Evolutionary conservation across 2,329 filamentous ascomycete genomes (phyloP).

Genomic region (Emericellopsis cladophorae): DNA sequence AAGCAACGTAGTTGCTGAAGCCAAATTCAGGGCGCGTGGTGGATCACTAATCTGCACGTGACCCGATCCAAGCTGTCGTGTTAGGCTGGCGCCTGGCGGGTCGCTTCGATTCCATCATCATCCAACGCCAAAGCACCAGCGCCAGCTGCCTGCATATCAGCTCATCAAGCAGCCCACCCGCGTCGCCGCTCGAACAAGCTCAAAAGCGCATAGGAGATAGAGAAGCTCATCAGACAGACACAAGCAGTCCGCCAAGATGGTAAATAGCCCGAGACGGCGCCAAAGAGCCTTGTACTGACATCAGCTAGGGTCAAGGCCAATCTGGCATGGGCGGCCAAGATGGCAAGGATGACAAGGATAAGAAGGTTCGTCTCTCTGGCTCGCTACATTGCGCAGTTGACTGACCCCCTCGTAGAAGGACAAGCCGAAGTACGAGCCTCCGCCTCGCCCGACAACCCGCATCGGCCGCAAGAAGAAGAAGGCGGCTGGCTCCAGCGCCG

Average conservation of each 20-base stretch:
- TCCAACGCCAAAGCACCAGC: slow-evolving; percentile 10
- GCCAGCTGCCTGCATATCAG: slow-evolving; percentile 10
- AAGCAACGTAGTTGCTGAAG: background rate
- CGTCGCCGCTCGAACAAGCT: background rate
- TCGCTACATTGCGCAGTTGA: slow-evolving; percentile 8
- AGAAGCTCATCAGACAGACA: slow-evolving; percentile 3
- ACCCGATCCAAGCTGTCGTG: slow-evolving; percentile 24
- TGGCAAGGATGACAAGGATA: slow-evolving; percentile 76
- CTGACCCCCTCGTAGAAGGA: slow-evolving; percentile 58
- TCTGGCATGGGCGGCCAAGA: slow-evolving; percentile 73
- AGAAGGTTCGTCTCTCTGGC: slow-evolving; percentile 52
- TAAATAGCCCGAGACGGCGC: slow-evolving; percentile 8
- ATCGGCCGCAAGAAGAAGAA: slow-evolving; percentile 98
- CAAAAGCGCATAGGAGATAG: slow-evolving; percentile 1
- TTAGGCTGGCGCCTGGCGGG: slow-evolving; percentile 30
- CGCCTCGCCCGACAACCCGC: slow-evolving; percentile 89
- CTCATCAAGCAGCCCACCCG: slow-evolving; percentile 3
- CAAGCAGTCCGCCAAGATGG: slow-evolving; percentile 16
- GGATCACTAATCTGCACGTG: slow-evolving; percentile 13
- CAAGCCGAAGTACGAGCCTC: slow-evolving; percentile 99
- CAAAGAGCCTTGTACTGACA: background rate
- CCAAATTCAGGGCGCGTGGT: too few relatives aligned
- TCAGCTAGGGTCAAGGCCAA: slow-evolving; percentile 61
- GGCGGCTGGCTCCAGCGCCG: slow-evolving; percentile 81
- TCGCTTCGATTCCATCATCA: slow-evolving; percentile 19